These are phyloP conservation scores for Dactylellina leptospora DNA, from an alignment of 2,329 filamentous ascomycete species.

Conservation along the genomic window DNA sequence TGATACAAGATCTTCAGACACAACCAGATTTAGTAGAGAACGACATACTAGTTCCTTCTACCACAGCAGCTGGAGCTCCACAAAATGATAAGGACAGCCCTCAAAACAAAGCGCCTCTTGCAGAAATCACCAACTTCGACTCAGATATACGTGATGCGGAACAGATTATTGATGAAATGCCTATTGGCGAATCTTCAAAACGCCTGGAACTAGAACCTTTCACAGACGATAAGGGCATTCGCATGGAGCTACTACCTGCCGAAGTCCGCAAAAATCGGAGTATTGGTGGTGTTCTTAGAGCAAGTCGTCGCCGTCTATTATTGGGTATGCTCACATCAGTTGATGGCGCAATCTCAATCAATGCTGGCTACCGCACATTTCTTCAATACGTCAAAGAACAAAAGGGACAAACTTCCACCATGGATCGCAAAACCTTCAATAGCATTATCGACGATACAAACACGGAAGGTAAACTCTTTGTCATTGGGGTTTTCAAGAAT, in stretches of 20 bases:
- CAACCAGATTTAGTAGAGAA: too few species aligned
- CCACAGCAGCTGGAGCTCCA: too few species aligned
- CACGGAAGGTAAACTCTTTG: slow-evolving; percentile 36
- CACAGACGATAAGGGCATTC: slow-evolving; percentile 24
- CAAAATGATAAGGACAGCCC: too few species aligned
- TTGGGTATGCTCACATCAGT: slow-evolving; percentile 27
- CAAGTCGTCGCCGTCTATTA: slow-evolving; percentile 29
- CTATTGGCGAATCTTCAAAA: not conserved
- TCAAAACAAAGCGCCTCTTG: too few species aligned
- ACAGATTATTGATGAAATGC: not conserved
- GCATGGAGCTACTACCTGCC: slow-evolving; percentile 31
- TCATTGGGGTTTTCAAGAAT: slow-evolving; percentile 42
- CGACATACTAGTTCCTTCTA: too few species aligned
- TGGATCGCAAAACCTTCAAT: slow-evolving; percentile 48
- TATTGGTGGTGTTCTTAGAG: slow-evolving; percentile 47
- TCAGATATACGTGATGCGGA: too few species aligned
- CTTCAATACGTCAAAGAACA: slow-evolving; percentile 44
- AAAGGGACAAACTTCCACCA: slow-evolving; percentile 41
- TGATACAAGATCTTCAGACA: too few species aligned
- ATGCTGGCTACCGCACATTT: slow-evolving; percentile 41
- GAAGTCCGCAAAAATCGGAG: slow-evolving; percentile 45
- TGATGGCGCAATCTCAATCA: slow-evolving; percentile 38
- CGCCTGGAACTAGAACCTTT: slow-evolving; percentile 31
- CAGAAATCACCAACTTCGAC: too few species aligned
- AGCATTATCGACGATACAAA: slow-evolving; percentile 48